Evolutionary conservation across 495 filamentous ascomycete species (phyloP).

Genomic region (Rostrohypoxylon terebratum): DNA sequence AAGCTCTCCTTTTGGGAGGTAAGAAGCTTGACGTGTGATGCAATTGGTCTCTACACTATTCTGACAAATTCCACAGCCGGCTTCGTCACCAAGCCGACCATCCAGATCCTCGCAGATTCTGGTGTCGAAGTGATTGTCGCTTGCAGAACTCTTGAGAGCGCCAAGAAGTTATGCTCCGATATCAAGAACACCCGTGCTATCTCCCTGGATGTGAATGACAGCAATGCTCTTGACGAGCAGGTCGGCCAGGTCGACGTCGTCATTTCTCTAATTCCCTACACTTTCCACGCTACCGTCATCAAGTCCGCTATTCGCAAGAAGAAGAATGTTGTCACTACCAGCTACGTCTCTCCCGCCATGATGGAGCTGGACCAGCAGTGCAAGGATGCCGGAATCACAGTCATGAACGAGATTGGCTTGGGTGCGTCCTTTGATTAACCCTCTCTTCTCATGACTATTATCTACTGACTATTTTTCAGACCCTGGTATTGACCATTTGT

Average conservation of each 20-base stretch:
- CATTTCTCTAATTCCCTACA: slow-evolving; percentile 91
- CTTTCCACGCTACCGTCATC: slow-evolving; percentile 89
- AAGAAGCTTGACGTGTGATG: not conserved
- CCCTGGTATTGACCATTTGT: slow-evolving; percentile 40
- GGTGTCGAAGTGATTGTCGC: not conserved
- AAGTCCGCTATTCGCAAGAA: slow-evolving; percentile 90
- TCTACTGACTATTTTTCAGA: slow-evolving; percentile 18
- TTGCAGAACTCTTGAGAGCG: slow-evolving; percentile 2
- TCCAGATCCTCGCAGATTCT: slow-evolving; percentile 1
- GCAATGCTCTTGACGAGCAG: slow-evolving; percentile 72
- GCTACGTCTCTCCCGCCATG: slow-evolving; percentile 94
- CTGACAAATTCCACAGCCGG: slow-evolving; percentile 47
- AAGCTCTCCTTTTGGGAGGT: slow-evolving; percentile 1
- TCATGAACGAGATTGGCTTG: slow-evolving; percentile 65
- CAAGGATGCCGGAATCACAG: slow-evolving; percentile 94
- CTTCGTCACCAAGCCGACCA: slow-evolving; percentile 2
- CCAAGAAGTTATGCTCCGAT: not conserved
- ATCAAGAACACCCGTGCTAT: slow-evolving; percentile 71
- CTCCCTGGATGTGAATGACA: slow-evolving; percentile 84
- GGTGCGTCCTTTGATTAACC: not conserved
- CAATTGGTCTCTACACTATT: not conserved
- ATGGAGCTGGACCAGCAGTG: slow-evolving; percentile 81
- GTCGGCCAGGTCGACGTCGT: slow-evolving; percentile 82
- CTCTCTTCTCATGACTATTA: not conserved
- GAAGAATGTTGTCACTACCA: slow-evolving; percentile 97